These are phyloP conservation scores for Aspergillus ruber DNA, from an alignment of 2,329 filamentous ascomycete genomes.

Conservation along the genomic window DNA sequence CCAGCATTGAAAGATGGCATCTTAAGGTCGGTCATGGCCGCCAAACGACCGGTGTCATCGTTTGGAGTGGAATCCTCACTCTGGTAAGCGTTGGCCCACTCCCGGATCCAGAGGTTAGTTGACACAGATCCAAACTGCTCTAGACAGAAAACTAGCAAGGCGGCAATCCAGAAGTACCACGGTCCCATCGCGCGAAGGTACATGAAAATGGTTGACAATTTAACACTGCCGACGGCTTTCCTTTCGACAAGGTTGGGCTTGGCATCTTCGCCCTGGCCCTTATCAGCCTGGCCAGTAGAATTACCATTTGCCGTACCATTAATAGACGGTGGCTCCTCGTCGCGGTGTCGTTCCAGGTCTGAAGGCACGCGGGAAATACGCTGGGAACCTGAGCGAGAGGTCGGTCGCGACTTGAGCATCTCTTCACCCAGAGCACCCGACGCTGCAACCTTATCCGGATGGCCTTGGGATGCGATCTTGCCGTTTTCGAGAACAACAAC, in stretches of 20 bases:
- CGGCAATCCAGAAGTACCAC: constrained; percentile 89
- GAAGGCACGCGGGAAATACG: constrained; percentile 73
- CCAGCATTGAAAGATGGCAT: constrained; percentile 32
- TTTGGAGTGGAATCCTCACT: constrained; percentile 33
- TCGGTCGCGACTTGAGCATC: constrained; percentile 65
- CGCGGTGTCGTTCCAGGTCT: constrained; percentile 57
- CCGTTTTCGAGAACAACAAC: constrained; percentile 87
- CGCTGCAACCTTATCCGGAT: constrained; percentile 67
- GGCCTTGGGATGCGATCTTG: constrained; percentile 68
- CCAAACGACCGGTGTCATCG: constrained; percentile 35
- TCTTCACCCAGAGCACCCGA: constrained; percentile 90
- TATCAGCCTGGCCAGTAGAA: constrained; percentile 26
- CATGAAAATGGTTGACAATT: constrained; percentile 75
- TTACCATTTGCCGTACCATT: constrained; percentile 33
- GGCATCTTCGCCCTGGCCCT: constrained; percentile 39
- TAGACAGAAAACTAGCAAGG: constrained; percentile 65
- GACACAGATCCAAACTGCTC: constrained; percentile 83
- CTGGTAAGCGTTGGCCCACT: constrained; percentile 89
- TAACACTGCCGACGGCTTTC: constrained; percentile 81
- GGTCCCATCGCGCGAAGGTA: constrained; percentile 90
- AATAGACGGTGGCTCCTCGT: constrained; percentile 44
- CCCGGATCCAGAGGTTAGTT: constrained; percentile 88
- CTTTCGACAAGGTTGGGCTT: constrained; percentile 57
- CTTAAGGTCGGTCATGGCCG: constrained; percentile 32
- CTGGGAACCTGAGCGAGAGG: constrained; percentile 63